Conservation (phyloP, 805 yeast genomes). For the Suhomyces emberorum region DNA sequence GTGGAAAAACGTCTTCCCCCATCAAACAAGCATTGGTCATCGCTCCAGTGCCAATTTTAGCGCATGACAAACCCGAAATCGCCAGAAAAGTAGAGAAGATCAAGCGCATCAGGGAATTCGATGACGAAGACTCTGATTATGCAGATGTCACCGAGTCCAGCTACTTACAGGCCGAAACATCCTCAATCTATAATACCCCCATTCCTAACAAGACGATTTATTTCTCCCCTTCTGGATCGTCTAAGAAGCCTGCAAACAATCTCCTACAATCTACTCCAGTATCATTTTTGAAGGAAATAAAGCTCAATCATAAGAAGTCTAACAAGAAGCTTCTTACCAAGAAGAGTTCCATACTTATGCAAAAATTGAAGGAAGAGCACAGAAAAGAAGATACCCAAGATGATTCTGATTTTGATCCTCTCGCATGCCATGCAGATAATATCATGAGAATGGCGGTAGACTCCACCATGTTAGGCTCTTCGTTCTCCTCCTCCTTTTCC, state of each 20-base stretch:
- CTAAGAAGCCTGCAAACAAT: slow-evolving; percentile 13
- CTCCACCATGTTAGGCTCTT: slow-evolving; percentile 43
- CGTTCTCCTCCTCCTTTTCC: slow-evolving; percentile 36
- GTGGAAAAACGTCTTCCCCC: not conserved
- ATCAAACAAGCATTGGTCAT: not conserved
- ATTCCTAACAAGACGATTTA: slow-evolving; percentile 24
- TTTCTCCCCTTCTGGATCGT: slow-evolving; percentile 26
- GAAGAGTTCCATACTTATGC: not conserved
- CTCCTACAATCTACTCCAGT: slow-evolving; percentile 26
- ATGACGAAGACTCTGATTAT: slow-evolving; percentile 2
- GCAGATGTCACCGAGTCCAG: slow-evolving; percentile 3
- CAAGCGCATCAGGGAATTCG: slow-evolving; percentile 8
- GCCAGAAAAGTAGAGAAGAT: slow-evolving; percentile 5
- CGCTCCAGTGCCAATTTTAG: not conserved
- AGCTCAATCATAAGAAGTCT: slow-evolving; percentile 13
- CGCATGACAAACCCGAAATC: not conserved
- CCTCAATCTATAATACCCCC: slow-evolving; percentile 22
- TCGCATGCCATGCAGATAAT: slow-evolving; percentile 46
- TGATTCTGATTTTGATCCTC: slow-evolving; percentile 31
- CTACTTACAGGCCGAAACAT: slow-evolving; percentile 7
- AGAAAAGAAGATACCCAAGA: slow-evolving; percentile 9
- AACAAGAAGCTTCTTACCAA: slow-evolving; percentile 11
- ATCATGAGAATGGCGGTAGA: slow-evolving; percentile 47
- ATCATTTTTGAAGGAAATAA: slow-evolving; percentile 18
- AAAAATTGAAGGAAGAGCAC: slow-evolving; percentile 1